Conservation (phyloP, 2,329 filamentous ascomycete genomes). For the Aspergillus oerlinghausenensis region DNA sequence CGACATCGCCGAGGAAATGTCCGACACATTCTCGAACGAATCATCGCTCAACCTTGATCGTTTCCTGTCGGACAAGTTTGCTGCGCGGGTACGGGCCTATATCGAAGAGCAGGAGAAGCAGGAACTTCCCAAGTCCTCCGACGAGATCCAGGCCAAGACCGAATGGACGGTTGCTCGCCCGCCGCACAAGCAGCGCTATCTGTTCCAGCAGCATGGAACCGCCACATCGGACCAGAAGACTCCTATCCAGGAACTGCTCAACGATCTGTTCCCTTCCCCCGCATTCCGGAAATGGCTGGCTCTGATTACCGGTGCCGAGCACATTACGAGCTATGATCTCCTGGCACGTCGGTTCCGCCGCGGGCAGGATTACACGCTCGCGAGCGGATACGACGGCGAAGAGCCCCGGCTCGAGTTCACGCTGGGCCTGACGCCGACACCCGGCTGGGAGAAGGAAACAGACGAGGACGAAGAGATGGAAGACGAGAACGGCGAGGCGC, state of each 20-base stretch:
- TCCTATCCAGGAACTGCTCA: slow-evolving; percentile 71
- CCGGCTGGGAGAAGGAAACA: slow-evolving; percentile 75
- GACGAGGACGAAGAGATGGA: slow-evolving; percentile 47
- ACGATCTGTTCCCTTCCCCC: slow-evolving; percentile 75
- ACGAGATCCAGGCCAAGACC: slow-evolving; percentile 55
- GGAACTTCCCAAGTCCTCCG: slow-evolving; percentile 40
- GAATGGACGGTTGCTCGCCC: slow-evolving; percentile 75
- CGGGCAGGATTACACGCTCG: slow-evolving; percentile 87
- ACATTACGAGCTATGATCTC: slow-evolving; percentile 67
- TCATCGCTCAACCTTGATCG: slow-evolving; percentile 78
- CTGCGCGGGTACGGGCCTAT: slow-evolving; percentile 64
- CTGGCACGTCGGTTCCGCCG: slow-evolving; percentile 83
- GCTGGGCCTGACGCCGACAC: slow-evolving; percentile 76
- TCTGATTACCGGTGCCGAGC: slow-evolving; percentile 67
- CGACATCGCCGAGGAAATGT: slow-evolving; percentile 78
- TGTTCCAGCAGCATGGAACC: slow-evolving; percentile 63
- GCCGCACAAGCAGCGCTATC: slow-evolving; percentile 90
- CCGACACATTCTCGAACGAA: slow-evolving; percentile 73
- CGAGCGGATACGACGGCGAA: slow-evolving; percentile 70
- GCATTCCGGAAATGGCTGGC: slow-evolving; percentile 89
- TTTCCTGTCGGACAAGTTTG: slow-evolving; percentile 75
- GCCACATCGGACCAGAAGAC: slow-evolving; percentile 29
- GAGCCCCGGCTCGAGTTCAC: slow-evolving; percentile 80
- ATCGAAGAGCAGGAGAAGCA: slow-evolving; percentile 62
- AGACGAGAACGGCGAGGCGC: slow-evolving; percentile 39